Conservation (phyloP, 176 grass and related monocot species). For the Hyparrhenia diplandra region DNA sequence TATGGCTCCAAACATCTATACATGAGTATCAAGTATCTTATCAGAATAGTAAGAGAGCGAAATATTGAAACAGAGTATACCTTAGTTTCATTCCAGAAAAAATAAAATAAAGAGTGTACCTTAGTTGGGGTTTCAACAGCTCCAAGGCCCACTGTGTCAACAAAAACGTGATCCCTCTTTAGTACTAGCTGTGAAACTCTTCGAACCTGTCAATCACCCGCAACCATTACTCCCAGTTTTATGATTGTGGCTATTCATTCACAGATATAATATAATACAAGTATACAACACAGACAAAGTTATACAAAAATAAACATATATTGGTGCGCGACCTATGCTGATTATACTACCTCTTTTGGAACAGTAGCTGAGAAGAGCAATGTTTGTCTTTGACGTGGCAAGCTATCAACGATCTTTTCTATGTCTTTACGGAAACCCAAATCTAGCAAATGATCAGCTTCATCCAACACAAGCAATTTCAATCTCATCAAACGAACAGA, state of each 20-base stretch:
- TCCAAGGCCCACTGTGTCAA: conserved; percentile 86
- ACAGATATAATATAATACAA: not conserved
- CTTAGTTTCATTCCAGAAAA: too few species aligned
- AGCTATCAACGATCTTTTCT: conserved; percentile 95
- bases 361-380: conserved; percentile 86
- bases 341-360: conserved; percentile 80
- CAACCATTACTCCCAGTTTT: conserved; percentile 2
- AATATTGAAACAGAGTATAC: too few species aligned
- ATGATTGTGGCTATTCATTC: not conserved
- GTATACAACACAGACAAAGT: not conserved
- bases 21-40: not conserved
- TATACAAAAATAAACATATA: not conserved
- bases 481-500: conserved; percentile 94
- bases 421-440: conserved; percentile 91
- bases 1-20: conserved; percentile 8
- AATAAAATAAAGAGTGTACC: conserved; percentile 52
- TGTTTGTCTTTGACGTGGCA: conserved; percentile 88
- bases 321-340: not conserved
- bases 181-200: conserved; percentile 91
- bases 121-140: conserved; percentile 77
- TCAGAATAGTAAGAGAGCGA: not conserved
- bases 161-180: conserved; percentile 78
- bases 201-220: conserved; percentile 52
- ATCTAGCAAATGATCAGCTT: conserved; percentile 94
- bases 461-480: conserved; percentile 95